Percentiles rank a stretch among this genome's conserved stretches.
Conservation (phyloP, 257 asterid genomes). For the Scutellaria baicalensis region DNA sequence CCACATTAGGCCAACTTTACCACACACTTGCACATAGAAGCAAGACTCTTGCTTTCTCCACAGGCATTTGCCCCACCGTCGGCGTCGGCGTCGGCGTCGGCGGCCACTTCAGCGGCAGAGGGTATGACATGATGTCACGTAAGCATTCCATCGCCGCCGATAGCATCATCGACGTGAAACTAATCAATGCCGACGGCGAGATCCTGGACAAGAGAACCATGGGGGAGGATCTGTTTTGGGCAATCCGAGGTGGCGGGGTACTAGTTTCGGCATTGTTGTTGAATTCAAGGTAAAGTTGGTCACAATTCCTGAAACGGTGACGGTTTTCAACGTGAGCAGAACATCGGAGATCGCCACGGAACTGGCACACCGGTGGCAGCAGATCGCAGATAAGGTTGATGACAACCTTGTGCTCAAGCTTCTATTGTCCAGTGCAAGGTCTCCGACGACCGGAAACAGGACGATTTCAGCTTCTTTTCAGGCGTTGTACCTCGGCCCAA, state of each 20-base stretch:
- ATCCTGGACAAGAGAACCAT: constrained; percentile 16
- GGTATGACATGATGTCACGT: constrained; percentile 30
- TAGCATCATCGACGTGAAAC: constrained; percentile 20
- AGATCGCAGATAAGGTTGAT: constrained; percentile 12
- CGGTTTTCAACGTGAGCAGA: constrained; percentile 21
- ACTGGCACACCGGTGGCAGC: constrained; percentile 22
- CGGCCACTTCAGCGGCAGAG: constrained; percentile 36
- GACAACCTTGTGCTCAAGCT: constrained; percentile 16
- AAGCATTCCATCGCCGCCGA: constrained; percentile 21
- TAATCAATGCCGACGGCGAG: constrained; percentile 18
- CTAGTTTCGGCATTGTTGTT: constrained; percentile 22
- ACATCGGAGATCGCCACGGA: constrained; percentile 8
- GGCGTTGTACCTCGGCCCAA: constrained; percentile 28
- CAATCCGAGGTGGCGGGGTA: constrained; percentile 31
- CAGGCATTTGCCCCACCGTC: constrained; percentile 18
- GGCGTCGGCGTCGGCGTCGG: too few species aligned
- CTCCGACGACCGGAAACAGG: constrained; percentile 8
- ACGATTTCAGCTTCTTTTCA: constrained; percentile 22
- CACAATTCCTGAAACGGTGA: constrained; percentile 16
- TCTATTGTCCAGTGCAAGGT: neutral
- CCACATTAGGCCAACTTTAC: constrained; percentile 23
- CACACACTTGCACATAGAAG: constrained; percentile 15
- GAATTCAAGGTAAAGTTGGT: constrained; percentile 16
- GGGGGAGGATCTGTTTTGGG: constrained; percentile 33
- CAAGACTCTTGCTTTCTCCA: constrained; percentile 24